These are phyloP conservation scores for Pneumocystis canis DNA, from an alignment of 1,139 yeast species.

Conservation along the genomic window DNA sequence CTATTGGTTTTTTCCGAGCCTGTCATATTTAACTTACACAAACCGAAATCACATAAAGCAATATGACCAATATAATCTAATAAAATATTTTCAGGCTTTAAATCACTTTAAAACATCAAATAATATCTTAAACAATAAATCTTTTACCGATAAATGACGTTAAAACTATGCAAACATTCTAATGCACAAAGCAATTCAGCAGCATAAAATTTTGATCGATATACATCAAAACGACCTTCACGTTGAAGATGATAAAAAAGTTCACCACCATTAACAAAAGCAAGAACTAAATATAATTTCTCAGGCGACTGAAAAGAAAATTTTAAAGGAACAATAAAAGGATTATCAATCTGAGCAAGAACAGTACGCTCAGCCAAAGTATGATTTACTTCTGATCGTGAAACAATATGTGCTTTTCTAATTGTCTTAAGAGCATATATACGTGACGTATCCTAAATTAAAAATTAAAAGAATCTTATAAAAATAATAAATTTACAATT, in stretches of 20 bases:
- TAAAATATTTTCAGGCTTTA: slow-evolving; percentile 88
- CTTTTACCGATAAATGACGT: slow-evolving; percentile 61
- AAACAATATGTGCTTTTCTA: slow-evolving; percentile 83
- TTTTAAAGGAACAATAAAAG: slow-evolving; percentile 95
- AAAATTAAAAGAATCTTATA: not conserved
- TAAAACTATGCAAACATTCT: slow-evolving; percentile 77
- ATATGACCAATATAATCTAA: slow-evolving; percentile 94
- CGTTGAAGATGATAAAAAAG: slow-evolving; percentile 85
- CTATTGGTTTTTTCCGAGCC: not conserved
- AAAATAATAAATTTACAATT: not conserved
- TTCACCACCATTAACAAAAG: slow-evolving; percentile 95
- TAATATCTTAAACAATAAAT: not conserved
- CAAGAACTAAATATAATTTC: slow-evolving; percentile 73
- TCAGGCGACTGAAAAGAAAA: slow-evolving; percentile 94
- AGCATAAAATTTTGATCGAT: slow-evolving; percentile 80
- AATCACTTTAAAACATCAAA: slow-evolving; percentile 30
- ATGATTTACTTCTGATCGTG: slow-evolving; percentile 88
- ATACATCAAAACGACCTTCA: slow-evolving; percentile 78
- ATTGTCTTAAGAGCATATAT: slow-evolving; percentile 69
- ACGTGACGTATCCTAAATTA: not conserved
- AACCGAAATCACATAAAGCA: slow-evolving; percentile 34
- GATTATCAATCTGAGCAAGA: slow-evolving; percentile 79
- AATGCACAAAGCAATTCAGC: slow-evolving; percentile 87
- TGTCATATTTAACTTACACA: not conserved
- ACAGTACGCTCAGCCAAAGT: slow-evolving; percentile 94